Conservation (phyloP, 129 eudicot genomes). For the Lonicera japonica region DNA sequence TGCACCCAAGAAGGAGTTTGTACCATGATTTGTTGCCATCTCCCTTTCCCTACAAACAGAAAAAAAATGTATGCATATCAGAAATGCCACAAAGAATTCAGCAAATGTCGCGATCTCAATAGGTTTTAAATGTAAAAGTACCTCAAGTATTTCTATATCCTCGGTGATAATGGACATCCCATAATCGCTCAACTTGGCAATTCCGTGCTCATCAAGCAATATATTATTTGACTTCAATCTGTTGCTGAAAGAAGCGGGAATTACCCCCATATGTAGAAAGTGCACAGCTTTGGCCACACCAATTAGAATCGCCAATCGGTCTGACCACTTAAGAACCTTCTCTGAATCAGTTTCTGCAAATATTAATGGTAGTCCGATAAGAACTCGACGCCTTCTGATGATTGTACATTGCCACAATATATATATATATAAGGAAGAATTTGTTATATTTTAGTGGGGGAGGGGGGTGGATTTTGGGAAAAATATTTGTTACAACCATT, state of each 20-base stretch:
- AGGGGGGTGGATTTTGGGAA: too few species aligned
- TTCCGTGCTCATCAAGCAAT: conserved; percentile 77
- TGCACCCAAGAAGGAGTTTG: conserved; percentile 4
- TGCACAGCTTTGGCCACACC: conserved; percentile 87
- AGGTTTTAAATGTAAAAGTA: conserved; percentile 12
- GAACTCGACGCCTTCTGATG: background rate
- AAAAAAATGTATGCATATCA: conserved; percentile 11
- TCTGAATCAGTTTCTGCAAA: conserved; percentile 47
- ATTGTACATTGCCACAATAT: too few species aligned
- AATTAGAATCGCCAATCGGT: conserved; percentile 64
- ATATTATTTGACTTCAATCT: conserved; percentile 66
- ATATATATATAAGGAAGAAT: too few species aligned
- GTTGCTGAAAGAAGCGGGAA: conserved; percentile 61
- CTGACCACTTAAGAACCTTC: conserved; percentile 71
- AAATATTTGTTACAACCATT: too few species aligned
- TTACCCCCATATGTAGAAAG: conserved; percentile 81
- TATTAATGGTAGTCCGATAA: background rate
- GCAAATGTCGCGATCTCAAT: background rate
- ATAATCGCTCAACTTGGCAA: conserved; percentile 83
- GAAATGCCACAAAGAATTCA: background rate
- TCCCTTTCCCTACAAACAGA: conserved; percentile 48
- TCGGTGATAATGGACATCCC: conserved; percentile 80
- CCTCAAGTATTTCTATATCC: conserved; percentile 62
- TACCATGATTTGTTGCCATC: conserved; percentile 66
- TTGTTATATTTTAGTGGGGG: too few species aligned